phyloP scores from a whole-genome alignment of 2,329 filamentous ascomycete species.

The Aulographum hederae region DNA sequence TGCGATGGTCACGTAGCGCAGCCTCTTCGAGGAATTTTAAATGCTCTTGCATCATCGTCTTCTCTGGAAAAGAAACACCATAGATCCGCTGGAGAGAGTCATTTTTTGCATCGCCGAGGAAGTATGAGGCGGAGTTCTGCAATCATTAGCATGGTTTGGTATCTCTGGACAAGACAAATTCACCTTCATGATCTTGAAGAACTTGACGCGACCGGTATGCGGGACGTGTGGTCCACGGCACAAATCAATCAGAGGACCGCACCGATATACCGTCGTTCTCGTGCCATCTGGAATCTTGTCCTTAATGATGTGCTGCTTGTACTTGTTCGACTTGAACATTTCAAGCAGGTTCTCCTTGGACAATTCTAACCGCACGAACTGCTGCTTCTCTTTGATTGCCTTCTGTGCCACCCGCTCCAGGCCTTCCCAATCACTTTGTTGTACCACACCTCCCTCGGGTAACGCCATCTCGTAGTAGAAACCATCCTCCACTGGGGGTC shows the following conservation, averaged over 20 bases:
- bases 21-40: constrained; percentile 92
- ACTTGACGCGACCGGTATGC: constrained; percentile 82
- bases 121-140: constrained; percentile 64
- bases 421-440: constrained; percentile 63
- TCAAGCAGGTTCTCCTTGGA: constrained; percentile 83
- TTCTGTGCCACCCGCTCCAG: constrained; percentile 64
- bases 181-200: constrained; percentile 79
- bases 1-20: constrained; percentile 90
- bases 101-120: constrained; percentile 82
- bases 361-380: constrained; percentile 75
- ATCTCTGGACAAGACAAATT: constrained; percentile 4
- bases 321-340: constrained; percentile 97
- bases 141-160: constrained; percentile 1
- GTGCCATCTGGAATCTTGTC: constrained; percentile 80
- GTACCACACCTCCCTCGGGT: constrained; percentile 51
- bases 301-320: constrained; percentile 95
- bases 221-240: constrained; percentile 91
- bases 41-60: constrained; percentile 85
- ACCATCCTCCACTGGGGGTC: constrained; percentile 75
- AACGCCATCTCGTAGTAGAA: constrained; percentile 90
- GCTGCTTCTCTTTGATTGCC: constrained; percentile 93
- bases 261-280: constrained; percentile 84
- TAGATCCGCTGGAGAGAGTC: constrained; percentile 94
- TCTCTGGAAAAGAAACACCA: constrained; percentile 91
- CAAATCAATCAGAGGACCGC: constrained; percentile 84